Evolutionary conservation across 2,329 filamentous ascomycete species (phyloP), one percentile per base, ranked within the genome.

Genomic region (Penicillium psychrosexuale): DNA sequence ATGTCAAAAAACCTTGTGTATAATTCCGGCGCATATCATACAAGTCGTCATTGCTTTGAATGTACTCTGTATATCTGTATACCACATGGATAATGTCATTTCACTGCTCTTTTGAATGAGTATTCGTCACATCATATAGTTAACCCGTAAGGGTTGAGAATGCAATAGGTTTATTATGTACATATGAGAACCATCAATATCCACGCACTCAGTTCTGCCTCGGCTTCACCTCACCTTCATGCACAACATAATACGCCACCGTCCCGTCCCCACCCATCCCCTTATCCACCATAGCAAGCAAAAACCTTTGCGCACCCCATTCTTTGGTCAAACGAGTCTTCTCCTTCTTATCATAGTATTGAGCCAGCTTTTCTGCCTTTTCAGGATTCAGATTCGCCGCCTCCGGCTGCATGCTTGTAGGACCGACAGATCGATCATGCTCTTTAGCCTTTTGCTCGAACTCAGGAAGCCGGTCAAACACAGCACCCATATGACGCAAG

Each of bases 201-300:
- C 24, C 15, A 15, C 19, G 19, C 33, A 36, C 38, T 57, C 60
- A 86, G 69, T 87, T 86, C 69, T 86, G 84, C 59, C 84, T 74
- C 12, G 84, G 84, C 71, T 87, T 87, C 28, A 86, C 82, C 49
- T 83, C 77, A 5, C 84, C 84, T 66, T 86, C 84, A 62, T 85
- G 82, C 46, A 86, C 77, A 58, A 87, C 78, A 66, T 87, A 87
- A 67, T 86, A 87, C 36, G 84, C 82, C 30, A 86, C 77, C 1
- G 84, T 87, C 39, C 84, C 84, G 66, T 87, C 84, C 8, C 77
- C 77, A 31, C 76, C 77, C 65, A 72, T 71, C 3, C 68, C 69
- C 56, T 71, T 69, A 64, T 84, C 79, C 48, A 83, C 73, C 60
- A 84, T 84, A 6, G 81, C 82, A 51, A 86, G 67, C 28, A 87